phyloP scores from a whole-genome alignment of 2,329 filamentous ascomycete genomes.

The Exophiala aquamarina region DNA sequence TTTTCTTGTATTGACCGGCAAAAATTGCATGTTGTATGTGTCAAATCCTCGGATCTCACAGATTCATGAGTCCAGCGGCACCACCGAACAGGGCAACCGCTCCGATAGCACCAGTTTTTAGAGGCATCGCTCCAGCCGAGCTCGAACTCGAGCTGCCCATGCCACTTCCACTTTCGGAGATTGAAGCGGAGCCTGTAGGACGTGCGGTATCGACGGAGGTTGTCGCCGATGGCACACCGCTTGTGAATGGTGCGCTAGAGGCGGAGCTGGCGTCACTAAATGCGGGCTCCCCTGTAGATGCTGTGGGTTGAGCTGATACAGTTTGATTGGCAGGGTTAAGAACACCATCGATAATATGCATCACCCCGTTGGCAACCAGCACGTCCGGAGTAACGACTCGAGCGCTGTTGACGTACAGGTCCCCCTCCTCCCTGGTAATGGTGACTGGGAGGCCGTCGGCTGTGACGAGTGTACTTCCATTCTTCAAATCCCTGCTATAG shows the following conservation, averaged over 20 bases:
- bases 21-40: too few relatives aligned
- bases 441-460: slow-evolving; percentile 52
- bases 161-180: slow-evolving; percentile 6
- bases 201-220: slow-evolving; percentile 6
- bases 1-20: too few relatives aligned
- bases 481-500: slow-evolving; percentile 52
- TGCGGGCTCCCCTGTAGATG: slow-evolving; percentile 51
- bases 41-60: too few relatives aligned
- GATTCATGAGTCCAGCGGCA: slow-evolving; percentile 14
- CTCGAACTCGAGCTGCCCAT: too few relatives aligned
- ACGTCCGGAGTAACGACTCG: slow-evolving; percentile 51
- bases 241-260: slow-evolving; percentile 56
- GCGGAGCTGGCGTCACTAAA: slow-evolving; percentile 55
- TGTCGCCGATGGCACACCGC: slow-evolving; percentile 49
- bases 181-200: slow-evolving; percentile 5
- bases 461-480: slow-evolving; percentile 34
- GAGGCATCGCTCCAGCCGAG: slow-evolving; percentile 21
- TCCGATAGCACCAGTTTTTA: slow-evolving; percentile 26
- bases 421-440: slow-evolving; percentile 45
- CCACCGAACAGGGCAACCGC: slow-evolving; percentile 27
- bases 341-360: slow-evolving; percentile 61
- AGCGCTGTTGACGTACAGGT: slow-evolving; percentile 53
- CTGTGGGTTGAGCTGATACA: slow-evolving; percentile 42
- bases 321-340: slow-evolving; percentile 56
- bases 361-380: slow-evolving; percentile 54